Evolutionary conservation across 2,329 filamentous ascomycete species (phyloP), one percentile per base, ranked within the genome.

Genomic region (Colletotrichum orbiculare): DNA sequence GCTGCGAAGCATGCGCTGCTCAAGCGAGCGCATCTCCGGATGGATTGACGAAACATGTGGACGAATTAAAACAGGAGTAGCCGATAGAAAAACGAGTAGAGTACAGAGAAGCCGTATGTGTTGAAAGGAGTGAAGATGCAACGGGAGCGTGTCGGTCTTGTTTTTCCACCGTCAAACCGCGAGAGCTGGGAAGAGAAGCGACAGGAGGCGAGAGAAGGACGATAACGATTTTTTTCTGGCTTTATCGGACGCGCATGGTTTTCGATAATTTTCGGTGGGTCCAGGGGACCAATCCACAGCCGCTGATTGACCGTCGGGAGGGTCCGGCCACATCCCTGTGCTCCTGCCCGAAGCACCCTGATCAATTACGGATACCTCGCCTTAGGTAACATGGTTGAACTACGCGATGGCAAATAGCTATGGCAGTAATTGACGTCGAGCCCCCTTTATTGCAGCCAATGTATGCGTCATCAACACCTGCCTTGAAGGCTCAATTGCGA

Each of bases 1-100:
- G 64, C 35, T 33, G 65, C 60, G 48, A 66, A 60, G 43, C 52
- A 50, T 52, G 65, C 71, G 70, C 74, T 72, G 64, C 77, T 75
- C 70, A 78, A 69, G 67, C 71, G 71, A 71, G 76, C 77, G 71
- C 77, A 80, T 68, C 78, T 77, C 67, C 77, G 73, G 53, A 81
- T 69, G 67, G 77, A 75, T 65, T 68, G 68, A 13, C 69, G 69
- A 54, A 71, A 68, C 69, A 71, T 71, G 41, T 47, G 39, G 41
- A 45, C 34, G 48, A 37, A 45, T 57, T 57, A 56, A 48, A 43
- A 49, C 45, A 53, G 56, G 33, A 54, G 33, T 54, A 50, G 35
- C 53, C 48, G 55, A 43, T 53, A 46, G 11, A 38, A 15, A 50
- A 25, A 49, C 15, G 41, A 41, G 13, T 43, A 60, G 8, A 61